Percentiles rank a stretch among this genome's conserved stretches.
Conservation (phyloP, 768 basidiomycete genomes). For the Termitomyces bulborhizus region DNA sequence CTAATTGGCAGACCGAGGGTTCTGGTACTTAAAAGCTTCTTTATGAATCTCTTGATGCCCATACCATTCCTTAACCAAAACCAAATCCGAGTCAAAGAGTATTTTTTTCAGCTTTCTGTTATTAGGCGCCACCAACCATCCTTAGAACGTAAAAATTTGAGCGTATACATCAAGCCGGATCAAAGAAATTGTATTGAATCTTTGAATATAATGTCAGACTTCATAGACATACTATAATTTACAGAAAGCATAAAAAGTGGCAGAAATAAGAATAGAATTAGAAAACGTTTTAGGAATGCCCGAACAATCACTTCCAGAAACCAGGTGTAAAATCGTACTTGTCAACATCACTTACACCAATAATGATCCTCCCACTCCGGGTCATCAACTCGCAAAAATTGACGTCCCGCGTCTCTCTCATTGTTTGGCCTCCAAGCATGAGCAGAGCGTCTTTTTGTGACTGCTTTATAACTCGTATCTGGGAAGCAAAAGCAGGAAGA, state of each 20-base stretch:
- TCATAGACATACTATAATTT: no score
- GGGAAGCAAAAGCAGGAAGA: slow-evolving; percentile 22
- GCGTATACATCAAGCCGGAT: background rate
- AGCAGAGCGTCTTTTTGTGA: slow-evolving; percentile 30
- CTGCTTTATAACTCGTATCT: slow-evolving; percentile 21
- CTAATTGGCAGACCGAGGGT: no score
- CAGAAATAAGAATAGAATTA: background rate
- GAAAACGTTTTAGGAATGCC: background rate
- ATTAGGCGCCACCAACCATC: no score
- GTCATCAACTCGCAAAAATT: slow-evolving; percentile 35
- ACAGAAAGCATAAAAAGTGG: no score
- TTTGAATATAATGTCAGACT: background rate
- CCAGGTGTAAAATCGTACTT: slow-evolving; percentile 23
- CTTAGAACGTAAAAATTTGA: no score
- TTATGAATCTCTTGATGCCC: no score
- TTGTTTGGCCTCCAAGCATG: slow-evolving; percentile 24
- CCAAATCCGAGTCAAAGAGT: background rate
- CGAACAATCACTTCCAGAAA: slow-evolving; percentile 32
- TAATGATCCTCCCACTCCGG: slow-evolving; percentile 30
- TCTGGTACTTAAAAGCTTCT: no score
- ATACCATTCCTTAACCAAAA: background rate
- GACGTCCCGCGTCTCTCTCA: slow-evolving; percentile 15
- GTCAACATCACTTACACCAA: slow-evolving; percentile 39
- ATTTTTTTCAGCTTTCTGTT: no score
- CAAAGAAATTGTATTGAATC: background rate